These are phyloP conservation scores for Ulota crispa DNA, from an alignment of 225 moss, liverwort and hornwort genomes.

Conservation along the genomic window DNA sequence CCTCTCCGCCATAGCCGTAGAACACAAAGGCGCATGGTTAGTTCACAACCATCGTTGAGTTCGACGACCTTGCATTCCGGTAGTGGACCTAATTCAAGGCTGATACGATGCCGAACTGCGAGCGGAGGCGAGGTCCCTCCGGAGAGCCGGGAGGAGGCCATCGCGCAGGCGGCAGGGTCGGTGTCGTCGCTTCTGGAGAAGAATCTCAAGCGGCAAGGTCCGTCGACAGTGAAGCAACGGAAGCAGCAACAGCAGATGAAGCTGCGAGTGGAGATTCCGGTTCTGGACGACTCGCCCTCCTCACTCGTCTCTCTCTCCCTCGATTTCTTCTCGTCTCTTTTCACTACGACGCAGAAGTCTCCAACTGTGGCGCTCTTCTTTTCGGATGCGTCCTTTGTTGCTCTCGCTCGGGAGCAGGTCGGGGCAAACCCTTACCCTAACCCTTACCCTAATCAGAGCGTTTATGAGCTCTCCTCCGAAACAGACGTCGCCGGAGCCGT, in stretches of 20 bases:
- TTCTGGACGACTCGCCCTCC: constrained; percentile 60
- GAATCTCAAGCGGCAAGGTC: constrained; percentile 61
- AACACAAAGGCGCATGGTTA: background rate
- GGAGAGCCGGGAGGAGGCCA: constrained; percentile 73
- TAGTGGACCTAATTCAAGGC: background rate
- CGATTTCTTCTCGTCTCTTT: constrained; percentile 53
- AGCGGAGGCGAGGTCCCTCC: constrained; percentile 54
- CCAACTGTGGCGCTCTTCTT: constrained; percentile 55
- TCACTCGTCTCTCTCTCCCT: constrained; percentile 59
- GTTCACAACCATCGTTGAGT: background rate
- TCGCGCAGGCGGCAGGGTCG: constrained; percentile 74
- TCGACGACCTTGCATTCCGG: background rate
- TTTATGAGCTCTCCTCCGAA: constrained; percentile 38
- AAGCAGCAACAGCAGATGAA: constrained; percentile 66
- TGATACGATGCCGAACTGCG: constrained; percentile 24
- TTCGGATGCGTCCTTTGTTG: constrained; percentile 31
- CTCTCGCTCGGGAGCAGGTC: constrained; percentile 26
- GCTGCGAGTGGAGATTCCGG: constrained; percentile 82
- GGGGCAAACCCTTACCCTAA: background rate
- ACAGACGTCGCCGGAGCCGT: constrained; percentile 31
- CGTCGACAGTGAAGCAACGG: constrained; percentile 73
- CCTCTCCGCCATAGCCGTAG: background rate
- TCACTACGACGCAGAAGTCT: constrained; percentile 21
- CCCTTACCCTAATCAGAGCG: background rate
- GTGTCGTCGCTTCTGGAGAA: constrained; percentile 62